A percentile compares a stretch with the other conserved stretches of the same genome.
phyloP scores from a whole-genome alignment of 306 rosid genomes.

The Alnus glutinosa region DNA sequence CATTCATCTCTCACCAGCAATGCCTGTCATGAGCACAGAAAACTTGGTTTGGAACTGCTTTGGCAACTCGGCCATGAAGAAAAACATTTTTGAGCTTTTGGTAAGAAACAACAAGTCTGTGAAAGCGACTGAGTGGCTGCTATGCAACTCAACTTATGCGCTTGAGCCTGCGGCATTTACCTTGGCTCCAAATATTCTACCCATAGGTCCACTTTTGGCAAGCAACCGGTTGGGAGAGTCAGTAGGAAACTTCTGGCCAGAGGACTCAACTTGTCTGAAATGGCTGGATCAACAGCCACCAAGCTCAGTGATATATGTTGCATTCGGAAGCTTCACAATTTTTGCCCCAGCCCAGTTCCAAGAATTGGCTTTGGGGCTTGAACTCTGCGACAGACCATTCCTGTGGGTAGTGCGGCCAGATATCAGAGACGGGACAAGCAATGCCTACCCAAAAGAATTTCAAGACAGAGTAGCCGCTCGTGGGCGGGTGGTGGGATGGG shows the following conservation, averaged over 20 bases:
- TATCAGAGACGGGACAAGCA: slow-evolving; percentile 14
- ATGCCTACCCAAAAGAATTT: slow-evolving; percentile 44
- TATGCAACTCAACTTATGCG: slow-evolving; percentile 61
- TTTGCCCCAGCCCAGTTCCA: slow-evolving; percentile 47
- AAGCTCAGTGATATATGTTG: slow-evolving; percentile 61
- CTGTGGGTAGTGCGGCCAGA: slow-evolving; percentile 69
- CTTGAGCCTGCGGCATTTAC: slow-evolving; percentile 57
- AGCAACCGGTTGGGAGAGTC: slow-evolving; percentile 37
- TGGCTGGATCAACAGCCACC: slow-evolving; percentile 65
- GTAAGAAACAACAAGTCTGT: slow-evolving; percentile 36
- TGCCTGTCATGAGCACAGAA: slow-evolving; percentile 47
- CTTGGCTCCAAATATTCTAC: slow-evolving; percentile 49
- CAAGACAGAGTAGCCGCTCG: slow-evolving; percentile 34
- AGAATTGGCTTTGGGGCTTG: slow-evolving; percentile 65
- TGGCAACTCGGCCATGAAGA: slow-evolving; percentile 46
- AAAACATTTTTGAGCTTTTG: slow-evolving; percentile 52
- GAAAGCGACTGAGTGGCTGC: slow-evolving; percentile 48
- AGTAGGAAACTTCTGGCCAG: slow-evolving; percentile 52
- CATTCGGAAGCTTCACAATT: slow-evolving; percentile 71
- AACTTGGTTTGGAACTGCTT: slow-evolving; percentile 55
- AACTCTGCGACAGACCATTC: slow-evolving; percentile 56
- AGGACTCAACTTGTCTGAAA: slow-evolving; percentile 50
- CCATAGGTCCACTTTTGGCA: slow-evolving; percentile 63
- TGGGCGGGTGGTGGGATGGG: slow-evolving; percentile 50
- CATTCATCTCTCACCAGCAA: slow-evolving; percentile 50